Conservation (phyloP, 78 protist species). For the Capsaspora owczarzaki region DNA sequence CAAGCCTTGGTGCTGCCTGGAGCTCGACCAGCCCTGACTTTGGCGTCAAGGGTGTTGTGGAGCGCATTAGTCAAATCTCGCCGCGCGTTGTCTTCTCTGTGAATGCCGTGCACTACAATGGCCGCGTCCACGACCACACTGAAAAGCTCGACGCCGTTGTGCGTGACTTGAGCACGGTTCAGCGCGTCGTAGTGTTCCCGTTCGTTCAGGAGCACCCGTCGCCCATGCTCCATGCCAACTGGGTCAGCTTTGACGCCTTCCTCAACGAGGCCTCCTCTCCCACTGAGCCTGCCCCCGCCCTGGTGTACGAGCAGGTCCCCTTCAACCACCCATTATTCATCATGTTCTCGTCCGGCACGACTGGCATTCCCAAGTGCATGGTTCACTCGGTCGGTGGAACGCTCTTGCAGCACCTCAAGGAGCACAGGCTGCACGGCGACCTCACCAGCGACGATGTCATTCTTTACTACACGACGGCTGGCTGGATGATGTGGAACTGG, state of each 20-base stretch:
- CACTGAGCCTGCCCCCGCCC: constrained; percentile 2
- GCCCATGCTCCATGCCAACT: not conserved
- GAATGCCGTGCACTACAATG: constrained; percentile 33
- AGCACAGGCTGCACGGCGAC: constrained; percentile 16
- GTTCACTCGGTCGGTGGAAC: constrained; percentile 44
- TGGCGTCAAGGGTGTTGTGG: constrained; percentile 36
- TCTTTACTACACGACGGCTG: constrained; percentile 26
- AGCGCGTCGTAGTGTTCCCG: constrained; percentile 10
- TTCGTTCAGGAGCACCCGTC: constrained; percentile 4
- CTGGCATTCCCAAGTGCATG: constrained; percentile 45
- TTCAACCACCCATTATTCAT: constrained; percentile 41
- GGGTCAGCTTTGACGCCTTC: not conserved
- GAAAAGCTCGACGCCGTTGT: constrained; percentile 16
- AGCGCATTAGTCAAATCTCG: constrained; percentile 21
- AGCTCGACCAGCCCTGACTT: constrained; percentile 34
- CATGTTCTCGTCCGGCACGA: constrained; percentile 39
- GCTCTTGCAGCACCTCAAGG: constrained; percentile 14
- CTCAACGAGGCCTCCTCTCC: not conserved
- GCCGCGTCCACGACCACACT: constrained; percentile 13
- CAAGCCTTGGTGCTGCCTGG: constrained; percentile 30
- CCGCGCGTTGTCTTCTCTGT: constrained; percentile 23
- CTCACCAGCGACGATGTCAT: not conserved
- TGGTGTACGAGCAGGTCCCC: constrained; percentile 34
- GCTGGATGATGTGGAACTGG: constrained; percentile 56
- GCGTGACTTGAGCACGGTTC: not conserved